Conservation (phyloP, 345 rosid genomes). For the Noccaea caerulescens region DNA sequence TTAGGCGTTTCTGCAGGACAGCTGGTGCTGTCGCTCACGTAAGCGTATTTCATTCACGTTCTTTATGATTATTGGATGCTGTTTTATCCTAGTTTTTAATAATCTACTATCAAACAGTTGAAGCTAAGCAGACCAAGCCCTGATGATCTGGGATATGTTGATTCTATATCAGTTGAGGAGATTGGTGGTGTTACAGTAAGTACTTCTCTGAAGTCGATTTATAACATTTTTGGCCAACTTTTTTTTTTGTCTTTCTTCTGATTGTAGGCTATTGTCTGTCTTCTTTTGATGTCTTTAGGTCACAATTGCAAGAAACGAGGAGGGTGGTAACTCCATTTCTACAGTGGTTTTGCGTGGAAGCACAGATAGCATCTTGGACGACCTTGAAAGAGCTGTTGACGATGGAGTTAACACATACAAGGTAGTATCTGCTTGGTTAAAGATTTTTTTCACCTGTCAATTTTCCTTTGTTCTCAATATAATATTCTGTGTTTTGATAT, state of each 20-base stretch:
- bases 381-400: conserved; percentile 99
- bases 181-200: conserved; percentile 96
- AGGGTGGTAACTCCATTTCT: conserved; percentile 85
- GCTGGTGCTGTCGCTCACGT: conserved; percentile 91
- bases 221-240: neutral
- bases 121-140: conserved; percentile 88
- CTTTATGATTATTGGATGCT: conserved; percentile 1
- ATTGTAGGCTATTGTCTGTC: neutral
- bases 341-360: conserved; percentile 96
- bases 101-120: conserved; percentile 55
- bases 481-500: conserved; percentile 10
- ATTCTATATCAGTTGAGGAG: conserved; percentile 91
- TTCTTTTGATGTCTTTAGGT: conserved; percentile 53
- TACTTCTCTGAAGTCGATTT: conserved; percentile 8
- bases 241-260: neutral
- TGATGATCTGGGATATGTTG: conserved; percentile 88
- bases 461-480: neutral
- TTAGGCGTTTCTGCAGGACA: conserved; percentile 92
- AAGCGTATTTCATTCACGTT: conserved; percentile 36
- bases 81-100: conserved; percentile 26
- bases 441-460: neutral
- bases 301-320: conserved; percentile 84
- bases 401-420: conserved; percentile 99
- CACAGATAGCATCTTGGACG: conserved; percentile 93
- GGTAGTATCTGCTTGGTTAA: conserved; percentile 50